Evolutionary conservation across 2,329 filamentous ascomycete genomes (phyloP), one percentile per base, ranked within the genome.

Genomic region (Aureobasidium melanogenum): DNA sequence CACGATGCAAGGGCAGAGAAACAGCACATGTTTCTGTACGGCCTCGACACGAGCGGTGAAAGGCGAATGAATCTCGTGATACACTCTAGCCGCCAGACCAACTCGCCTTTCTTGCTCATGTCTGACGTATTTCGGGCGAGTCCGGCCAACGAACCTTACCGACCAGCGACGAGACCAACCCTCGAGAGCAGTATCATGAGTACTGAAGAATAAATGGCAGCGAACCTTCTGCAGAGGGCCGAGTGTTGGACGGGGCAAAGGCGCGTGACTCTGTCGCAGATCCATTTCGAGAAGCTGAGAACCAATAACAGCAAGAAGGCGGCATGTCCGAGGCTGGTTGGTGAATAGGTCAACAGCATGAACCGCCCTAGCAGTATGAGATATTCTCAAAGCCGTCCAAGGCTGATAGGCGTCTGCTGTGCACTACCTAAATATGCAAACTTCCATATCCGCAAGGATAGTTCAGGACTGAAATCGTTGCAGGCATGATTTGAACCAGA

Each of bases 1-100:
- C 56, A 59, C 54, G 47, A 57, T 47, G 54, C 54, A 57, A 57
- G 54, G 41, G 22, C n/a, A 15, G 28, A 34, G 17, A n/a, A 30
- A 56, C 14, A 32, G 39, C 52, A 56, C 51, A 54, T 41, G 41
- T 56, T 56, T 36, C 38, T 28, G 51, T 55, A 36, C 9, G 14
- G 36, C 36, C 36, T 56, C n/a, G 14, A 56, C 52, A 46, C 52
- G 52, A 56, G 52, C 52, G 39, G 39, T 46, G 52, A 44, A 36
- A 14, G 14, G 9, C 39, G 52, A 39, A 17, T n/a, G 4, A 19
- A 28, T 8, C 36, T 55, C 51, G 12, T 15, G 34, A 39, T 36
- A 14, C 15, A 14, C 41, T 30, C 17, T 47, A 47, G 44, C 44
- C 44, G 44, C 44, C 44, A 47, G 17, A n/a, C 24, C 24, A 47